Evolutionary conservation across 352 stramenopile genomes (phyloP), one percentile per base, ranked within the genome.

Genomic region (Plasmopara halstedii): DNA sequence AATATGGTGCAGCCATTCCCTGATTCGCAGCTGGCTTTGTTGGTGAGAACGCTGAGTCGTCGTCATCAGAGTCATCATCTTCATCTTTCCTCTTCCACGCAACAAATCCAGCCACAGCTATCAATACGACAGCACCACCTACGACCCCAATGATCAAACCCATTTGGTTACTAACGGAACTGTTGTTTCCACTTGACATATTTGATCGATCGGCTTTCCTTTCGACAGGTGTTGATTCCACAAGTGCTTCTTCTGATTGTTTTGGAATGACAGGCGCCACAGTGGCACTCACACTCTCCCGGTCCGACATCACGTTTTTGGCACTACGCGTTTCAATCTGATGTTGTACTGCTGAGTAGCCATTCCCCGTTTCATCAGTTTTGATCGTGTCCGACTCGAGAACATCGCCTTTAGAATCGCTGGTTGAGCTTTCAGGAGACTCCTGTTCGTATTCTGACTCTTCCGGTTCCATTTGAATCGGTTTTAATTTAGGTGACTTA

Each of bases 11-110:
- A 6, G 44, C 37, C 53, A 62, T 51, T 20, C 47, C 38, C 39
- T 53, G 44, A n/a, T 39, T 40, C 0, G 23, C 19, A 2, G 46
- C 18, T 8, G 61, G 45, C 10, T 61, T 67, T 17, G 50, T 60
- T 7, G 57, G 46, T 22, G 64, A 66, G 41, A 53, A 70, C 6
- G 56, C 53, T 20, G 53, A 26, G 14, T 66, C 60, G 8, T 85
- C 75, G 36, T 82, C 64, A 41, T 84, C 72, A 50, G 68, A 83
- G 49, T 85, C 70, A 7, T 83, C 73, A 35, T 83, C 73, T 27
- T 80, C 72, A 23, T 67, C 58, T 9, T 64, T 62, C 43, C 67
- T 64, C 46, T 75, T 82, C 66, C 66, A 85, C 22, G 83, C 48
- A 19, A 83, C 70, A 49, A 88, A 80, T 13, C 46, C 75, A 18